A percentile compares a stretch with the other conserved stretches of the same genome.
phyloP scores from a whole-genome alignment of 768 basidiomycete genomes.

The Suillus brevipes region DNA sequence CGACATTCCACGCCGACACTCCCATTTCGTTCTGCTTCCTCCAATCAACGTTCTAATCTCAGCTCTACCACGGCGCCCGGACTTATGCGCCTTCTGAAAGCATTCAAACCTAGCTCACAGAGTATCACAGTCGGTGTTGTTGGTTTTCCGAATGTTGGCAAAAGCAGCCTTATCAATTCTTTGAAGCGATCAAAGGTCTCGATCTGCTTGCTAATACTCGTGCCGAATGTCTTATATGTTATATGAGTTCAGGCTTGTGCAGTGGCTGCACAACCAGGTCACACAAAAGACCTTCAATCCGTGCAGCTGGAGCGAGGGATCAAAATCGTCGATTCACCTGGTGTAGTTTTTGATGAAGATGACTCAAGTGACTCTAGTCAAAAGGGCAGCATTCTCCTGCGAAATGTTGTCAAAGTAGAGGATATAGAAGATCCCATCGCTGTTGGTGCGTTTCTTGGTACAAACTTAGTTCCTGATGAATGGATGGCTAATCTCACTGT shows the following conservation, averaged over 20 bases:
- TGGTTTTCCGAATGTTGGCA: slow-evolving; percentile 97
- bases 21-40: slow-evolving; percentile 81
- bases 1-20: slow-evolving; percentile 91
- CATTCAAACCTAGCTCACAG: slow-evolving; percentile 69
- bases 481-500: not conserved
- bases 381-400: slow-evolving; percentile 63
- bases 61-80: slow-evolving; percentile 75
- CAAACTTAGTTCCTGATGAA: not conserved
- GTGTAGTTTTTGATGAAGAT: slow-evolving; percentile 93
- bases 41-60: slow-evolving; percentile 78
- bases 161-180: slow-evolving; percentile 92
- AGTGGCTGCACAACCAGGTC: slow-evolving; percentile 92
- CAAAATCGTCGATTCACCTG: slow-evolving; percentile 92
- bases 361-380: slow-evolving; percentile 45
- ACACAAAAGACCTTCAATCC: slow-evolving; percentile 90
- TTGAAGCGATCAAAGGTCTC: slow-evolving; percentile 80
- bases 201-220: slow-evolving; percentile 1
- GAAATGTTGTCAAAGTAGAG: slow-evolving; percentile 90
- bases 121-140: slow-evolving; percentile 88
- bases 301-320: slow-evolving; percentile 91
- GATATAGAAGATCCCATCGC: slow-evolving; percentile 88
- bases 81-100: slow-evolving; percentile 80
- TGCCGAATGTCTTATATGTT: not conserved
- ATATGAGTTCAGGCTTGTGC: slow-evolving; percentile 66
- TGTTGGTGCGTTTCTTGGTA: slow-evolving; percentile 61